phyloP scores from a whole-genome alignment of 495 filamentous ascomycete genomes.

The Umbilicaria muhlenbergii region DNA sequence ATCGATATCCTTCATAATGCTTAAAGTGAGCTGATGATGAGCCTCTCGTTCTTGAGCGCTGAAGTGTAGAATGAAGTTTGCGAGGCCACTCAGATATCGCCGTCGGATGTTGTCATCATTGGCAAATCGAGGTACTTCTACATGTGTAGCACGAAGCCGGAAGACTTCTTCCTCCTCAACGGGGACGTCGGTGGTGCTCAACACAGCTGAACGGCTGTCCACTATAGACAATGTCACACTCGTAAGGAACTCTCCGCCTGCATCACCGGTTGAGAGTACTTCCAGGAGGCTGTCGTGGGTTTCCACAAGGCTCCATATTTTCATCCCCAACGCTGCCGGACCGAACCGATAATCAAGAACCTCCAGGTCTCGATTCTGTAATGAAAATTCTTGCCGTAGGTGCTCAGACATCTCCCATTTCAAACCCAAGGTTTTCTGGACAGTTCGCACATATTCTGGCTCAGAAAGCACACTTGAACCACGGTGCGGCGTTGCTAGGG shows the following conservation, averaged over 20 bases:
- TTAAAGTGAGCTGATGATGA: slow-evolving; percentile 3
- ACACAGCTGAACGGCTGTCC: slow-evolving; percentile 10
- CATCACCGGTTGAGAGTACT: slow-evolving; percentile 15
- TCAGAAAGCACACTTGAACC: slow-evolving; percentile 51
- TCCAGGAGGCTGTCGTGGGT: slow-evolving; percentile 43
- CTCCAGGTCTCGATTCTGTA: slow-evolving; percentile 31
- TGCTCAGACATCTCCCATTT: slow-evolving; percentile 33
- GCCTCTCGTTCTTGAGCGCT: slow-evolving; percentile 5
- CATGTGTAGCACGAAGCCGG: slow-evolving; percentile 7
- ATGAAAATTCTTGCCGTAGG: slow-evolving; percentile 31
- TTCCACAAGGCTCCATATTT: slow-evolving; percentile 53
- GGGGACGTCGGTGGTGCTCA: slow-evolving; percentile 10
- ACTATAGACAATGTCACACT: slow-evolving; percentile 18
- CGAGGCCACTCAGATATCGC: slow-evolving; percentile 5
- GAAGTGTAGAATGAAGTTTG: slow-evolving; percentile 3
- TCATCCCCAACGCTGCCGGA: slow-evolving; percentile 42
- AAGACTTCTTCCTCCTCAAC: slow-evolving; percentile 11
- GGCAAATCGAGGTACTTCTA: slow-evolving; percentile 4
- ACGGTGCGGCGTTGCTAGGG: slow-evolving; percentile 41
- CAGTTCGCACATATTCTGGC: slow-evolving; percentile 35
- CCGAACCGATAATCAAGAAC: slow-evolving; percentile 40
- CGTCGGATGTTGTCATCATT: slow-evolving; percentile 6
- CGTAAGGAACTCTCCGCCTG: slow-evolving; percentile 18
- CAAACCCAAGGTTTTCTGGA: slow-evolving; percentile 37
- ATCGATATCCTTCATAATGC: slow-evolving; percentile 6